Evolutionary conservation across 2,329 filamentous ascomycete genomes (phyloP).

Genomic region (Fusarium sp.): DNA sequence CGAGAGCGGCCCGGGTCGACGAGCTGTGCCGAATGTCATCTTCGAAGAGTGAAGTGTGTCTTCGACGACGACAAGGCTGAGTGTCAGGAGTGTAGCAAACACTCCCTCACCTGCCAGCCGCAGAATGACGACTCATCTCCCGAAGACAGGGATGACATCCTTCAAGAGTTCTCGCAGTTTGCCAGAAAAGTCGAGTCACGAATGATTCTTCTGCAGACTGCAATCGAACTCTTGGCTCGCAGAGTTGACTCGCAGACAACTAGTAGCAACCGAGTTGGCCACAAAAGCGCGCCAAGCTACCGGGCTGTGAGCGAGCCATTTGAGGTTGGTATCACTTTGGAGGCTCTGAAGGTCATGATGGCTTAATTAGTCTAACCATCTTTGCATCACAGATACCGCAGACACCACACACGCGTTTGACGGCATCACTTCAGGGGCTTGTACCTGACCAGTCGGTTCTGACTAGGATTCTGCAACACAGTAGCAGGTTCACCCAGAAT

Average conservation of each 20-base stretch:
- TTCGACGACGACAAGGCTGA: slow-evolving; percentile 47
- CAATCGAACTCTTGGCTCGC: background rate
- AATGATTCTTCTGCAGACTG: slow-evolving; percentile 12
- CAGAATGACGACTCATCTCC: slow-evolving; percentile 43
- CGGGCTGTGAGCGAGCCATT: background rate
- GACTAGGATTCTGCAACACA: slow-evolving; percentile 6
- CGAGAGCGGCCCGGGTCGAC: slow-evolving; percentile 45
- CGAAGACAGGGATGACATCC: background rate
- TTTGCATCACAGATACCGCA: background rate
- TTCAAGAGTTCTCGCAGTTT: background rate
- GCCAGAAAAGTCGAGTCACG: slow-evolving; percentile 1
- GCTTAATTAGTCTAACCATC: background rate
- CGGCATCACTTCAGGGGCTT: background rate
- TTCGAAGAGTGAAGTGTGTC: slow-evolving; percentile 59
- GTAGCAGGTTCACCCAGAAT: slow-evolving; percentile 19
- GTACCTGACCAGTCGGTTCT: background rate
- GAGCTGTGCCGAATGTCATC: slow-evolving; percentile 53
- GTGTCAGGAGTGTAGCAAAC: slow-evolving; percentile 56
- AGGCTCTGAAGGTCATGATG: background rate
- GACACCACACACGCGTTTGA: background rate
- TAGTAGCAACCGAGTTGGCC: background rate
- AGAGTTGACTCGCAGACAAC: background rate
- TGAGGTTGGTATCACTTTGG: background rate
- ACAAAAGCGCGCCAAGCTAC: background rate
- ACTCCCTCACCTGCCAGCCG: slow-evolving; percentile 54